Evolutionary conservation across 768 basidiomycete genomes (phyloP), one percentile per base, ranked within the genome.

Genomic region (Lentinula guzmanii): DNA sequence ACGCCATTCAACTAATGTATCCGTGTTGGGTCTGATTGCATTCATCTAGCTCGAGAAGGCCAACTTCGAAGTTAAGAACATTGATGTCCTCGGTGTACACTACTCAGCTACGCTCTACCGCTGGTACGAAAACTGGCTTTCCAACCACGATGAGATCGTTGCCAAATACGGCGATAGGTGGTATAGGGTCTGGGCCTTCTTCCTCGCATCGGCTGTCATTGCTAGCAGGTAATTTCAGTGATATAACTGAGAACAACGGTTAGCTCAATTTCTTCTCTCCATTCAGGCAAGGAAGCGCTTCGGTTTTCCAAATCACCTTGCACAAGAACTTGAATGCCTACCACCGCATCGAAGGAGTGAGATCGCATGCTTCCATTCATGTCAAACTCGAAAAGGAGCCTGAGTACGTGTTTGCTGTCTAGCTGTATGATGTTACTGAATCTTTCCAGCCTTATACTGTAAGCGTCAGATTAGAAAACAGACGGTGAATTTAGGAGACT

Each of bases 311-410:
- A 77, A 85, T 99, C 70, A 98, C 95, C 4, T 75, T 95, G 63
- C 96, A 98, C 82, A 99, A 99, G 80, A 99, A 98, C 80, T 77
- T 98, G 65, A 98, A 98, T 70, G 92, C 88, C 0, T 98, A 87
- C 79, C 94, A 93, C 70, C 90, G 97, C 62, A 83, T 97, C 67
- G 85, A 90, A 48, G 94, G 93, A 34, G 85, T 96, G 31, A 76
- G 82, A 16, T 90, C 83, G 67, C 96, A 98, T 68, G 79, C 79
- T n/a, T 89, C 88, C 7, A 88, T 92, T 66, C 89, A 89, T 65
- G 84, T 89, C 65, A 82, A 78, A 61, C 75, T 81, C n/a, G 75
- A 76, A 54, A 81, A 77, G 64, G 76, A 81, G 64, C 81, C 84
- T 37, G 24, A 56, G 55, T 52, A 13, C 24, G 51, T 34, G 34